Evolutionary conservation across 371 early-diverging fungal species (phyloP), one percentile per base, ranked within the genome.

Genomic region (Coemansia sp.): DNA sequence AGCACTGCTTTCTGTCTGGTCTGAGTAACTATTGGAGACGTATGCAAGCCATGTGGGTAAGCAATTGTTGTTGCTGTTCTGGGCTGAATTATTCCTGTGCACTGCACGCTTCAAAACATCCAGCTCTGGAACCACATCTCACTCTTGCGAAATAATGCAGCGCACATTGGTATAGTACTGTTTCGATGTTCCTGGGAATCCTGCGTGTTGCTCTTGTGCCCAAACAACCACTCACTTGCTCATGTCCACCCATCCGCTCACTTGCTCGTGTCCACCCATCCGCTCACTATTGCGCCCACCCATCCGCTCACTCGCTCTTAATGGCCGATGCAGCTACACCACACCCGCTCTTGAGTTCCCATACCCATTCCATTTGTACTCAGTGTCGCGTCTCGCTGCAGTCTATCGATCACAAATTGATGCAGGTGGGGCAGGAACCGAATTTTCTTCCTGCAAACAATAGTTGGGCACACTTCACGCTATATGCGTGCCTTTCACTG

Each of bases 341-440:
- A 26, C 26, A 31, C 8, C 27, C 27, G 22, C 54, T 1, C 13
- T 13, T n/a, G 29, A n/a, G 10, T 27, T 14, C 29, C 29, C 54
- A 3, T 22, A 13, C 5, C 26, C 54, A 54, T 16, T 8, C 16
- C 29, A 3, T 29, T 29, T 14, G 5, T 14, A 14, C 54, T 27
- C 13, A 4, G 24, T 24, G 13, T 13, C 16, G 27, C 53, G 29
- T 29, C 27, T 13, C 16, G 26, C 54, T 54, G 54, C 27, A 69
- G 64, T 64, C 72, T 69, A 72, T 72, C 65, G 72, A 72, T 72
- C 58, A 57, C 45, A 56, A 53, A 72, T 72, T 69, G 72, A 72
- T 72, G 60, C 61, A 48, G 55, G 24, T 16, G 27, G 48, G 14
- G 27, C 26, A 54, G 54, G 47, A 45, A 27, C 29, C 29, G 3